Evolutionary conservation across 2,329 filamentous ascomycete species (phyloP), one percentile per base, ranked within the genome.

Genomic region (Fusarium pseudoanthophilum): DNA sequence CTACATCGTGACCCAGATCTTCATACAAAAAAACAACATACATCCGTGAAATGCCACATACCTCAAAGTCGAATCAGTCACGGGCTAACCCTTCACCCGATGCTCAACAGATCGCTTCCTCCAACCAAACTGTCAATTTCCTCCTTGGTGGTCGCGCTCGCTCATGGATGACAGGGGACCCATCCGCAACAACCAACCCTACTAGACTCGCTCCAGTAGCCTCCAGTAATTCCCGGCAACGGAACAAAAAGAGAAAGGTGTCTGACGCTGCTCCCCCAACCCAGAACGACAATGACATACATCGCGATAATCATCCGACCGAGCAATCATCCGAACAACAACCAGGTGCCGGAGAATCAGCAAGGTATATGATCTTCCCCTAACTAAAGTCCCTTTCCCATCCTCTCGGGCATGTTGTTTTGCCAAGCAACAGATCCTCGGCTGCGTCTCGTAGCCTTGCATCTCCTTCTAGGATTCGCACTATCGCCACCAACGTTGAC

Each of bases 121-220:
- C 82, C 9, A 86, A 86, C 74, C 80, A 81, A 51, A 85, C 84
- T 2, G 59, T 84, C 59, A 83, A 84, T 65, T 68, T 79, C 32
- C 83, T 84, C 70, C 75, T 85, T 28, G 81, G 83, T 45, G 78
- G 79, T 53, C 80, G 79, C 48, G 79, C 78, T 64, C 82, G 48
- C 30, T 63, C 77, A 51, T 80, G 80, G 79, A 79, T 80, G 75
- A 71, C 68, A 36, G 60, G 68, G 55, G 67, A 59, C 49, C 40
- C 68, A 55, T 26, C 64, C 45, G 40, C 57, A 49, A 52, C 61
- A 32, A 45, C 69, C 42, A 63, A 59, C 57, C 51, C 62, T 62
- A 72, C 64, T 62, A 69, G 65, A 45, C 45, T 24, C 45, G 51
- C 34, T 55, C 62, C 34, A 45, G 49, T 65, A 67, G 64, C 59